Conservation (phyloP, 139 green algal genomes). For the Chlorella vulgaris region DNA sequence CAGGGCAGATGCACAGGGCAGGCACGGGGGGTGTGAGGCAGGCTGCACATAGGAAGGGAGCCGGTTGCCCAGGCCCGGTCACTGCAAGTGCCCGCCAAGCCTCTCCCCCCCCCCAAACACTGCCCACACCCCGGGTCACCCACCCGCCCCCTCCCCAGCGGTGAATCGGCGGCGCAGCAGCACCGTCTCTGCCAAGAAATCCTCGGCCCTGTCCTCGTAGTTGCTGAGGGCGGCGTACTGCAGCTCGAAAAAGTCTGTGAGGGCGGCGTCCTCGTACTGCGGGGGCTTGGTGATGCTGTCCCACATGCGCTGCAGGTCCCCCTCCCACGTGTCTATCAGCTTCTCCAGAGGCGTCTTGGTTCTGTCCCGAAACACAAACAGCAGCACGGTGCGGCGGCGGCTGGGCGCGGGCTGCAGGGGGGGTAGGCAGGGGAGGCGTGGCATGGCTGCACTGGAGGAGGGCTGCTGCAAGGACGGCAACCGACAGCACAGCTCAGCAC, state of each 20-base stretch:
- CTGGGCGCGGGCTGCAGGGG: conserved; percentile 63
- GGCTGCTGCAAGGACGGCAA: no score
- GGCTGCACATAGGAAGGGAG: no score
- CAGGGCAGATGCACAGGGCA: no score
- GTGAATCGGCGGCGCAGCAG: conserved; percentile 78
- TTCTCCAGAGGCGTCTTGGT: conserved; percentile 85
- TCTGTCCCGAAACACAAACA: conserved; percentile 98
- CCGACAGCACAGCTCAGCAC: no score
- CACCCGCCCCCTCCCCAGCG: not conserved
- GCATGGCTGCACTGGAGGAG: not conserved
- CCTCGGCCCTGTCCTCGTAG: conserved; percentile 92
- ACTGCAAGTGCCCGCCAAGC: no score
- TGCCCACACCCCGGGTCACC: no score
- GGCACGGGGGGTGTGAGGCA: no score
- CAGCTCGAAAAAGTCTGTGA: conserved; percentile 95
- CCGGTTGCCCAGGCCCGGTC: no score
- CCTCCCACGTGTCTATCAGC: conserved; percentile 63
- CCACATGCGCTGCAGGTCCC: conserved; percentile 89
- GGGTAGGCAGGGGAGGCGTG: not conserved
- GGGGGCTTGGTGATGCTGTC: conserved; percentile 86
- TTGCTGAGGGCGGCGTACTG: conserved; percentile 76
- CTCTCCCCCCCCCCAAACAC: no score
- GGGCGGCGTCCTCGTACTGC: conserved; percentile 58
- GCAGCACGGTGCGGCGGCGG: conserved; percentile 72
- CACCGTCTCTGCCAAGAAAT: conserved; percentile 84